phyloP scores from a whole-genome alignment of 352 stramenopile genomes.

The Pythium rhizo-oryzae region DNA sequence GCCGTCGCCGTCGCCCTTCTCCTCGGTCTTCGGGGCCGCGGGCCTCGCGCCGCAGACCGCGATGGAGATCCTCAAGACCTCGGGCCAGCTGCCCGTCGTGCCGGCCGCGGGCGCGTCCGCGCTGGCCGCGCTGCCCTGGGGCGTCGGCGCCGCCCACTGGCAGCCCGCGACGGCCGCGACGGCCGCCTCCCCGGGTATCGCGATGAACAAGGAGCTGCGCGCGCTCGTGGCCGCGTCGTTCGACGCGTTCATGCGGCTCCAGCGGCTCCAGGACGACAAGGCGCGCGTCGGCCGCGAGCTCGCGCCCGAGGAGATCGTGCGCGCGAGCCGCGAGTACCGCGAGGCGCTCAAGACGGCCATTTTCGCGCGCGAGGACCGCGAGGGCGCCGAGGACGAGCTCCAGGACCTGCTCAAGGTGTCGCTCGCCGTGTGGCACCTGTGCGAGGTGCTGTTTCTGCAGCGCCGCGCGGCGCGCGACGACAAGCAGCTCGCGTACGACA shows the following conservation, averaged over 20 bases:
- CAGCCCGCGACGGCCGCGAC: constrained; percentile 2
- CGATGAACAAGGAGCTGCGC: constrained; percentile 59
- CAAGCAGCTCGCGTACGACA: constrained; percentile 63
- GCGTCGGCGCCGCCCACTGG: constrained; percentile 53
- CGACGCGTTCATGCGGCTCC: constrained; percentile 52
- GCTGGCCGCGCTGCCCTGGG: constrained; percentile 47
- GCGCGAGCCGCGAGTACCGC: constrained; percentile 70
- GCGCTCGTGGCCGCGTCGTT: constrained; percentile 61
- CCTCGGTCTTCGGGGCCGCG: constrained; percentile 25
- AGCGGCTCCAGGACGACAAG: constrained; percentile 25
- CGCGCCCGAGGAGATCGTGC: constrained; percentile 38
- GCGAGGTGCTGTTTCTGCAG: constrained; percentile 75
- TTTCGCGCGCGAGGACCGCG: constrained; percentile 61
- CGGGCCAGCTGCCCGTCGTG: constrained; percentile 44
- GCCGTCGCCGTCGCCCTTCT: background rate
- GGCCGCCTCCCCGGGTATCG: constrained; percentile 19
- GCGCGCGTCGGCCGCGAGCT: constrained; percentile 25
- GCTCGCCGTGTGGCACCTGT: constrained; percentile 78
- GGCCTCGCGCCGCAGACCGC: constrained; percentile 27
- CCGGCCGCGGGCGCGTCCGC: constrained; percentile 15
- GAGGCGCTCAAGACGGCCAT: constrained; percentile 70
- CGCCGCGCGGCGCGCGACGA: constrained; percentile 49
- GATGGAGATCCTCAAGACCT: constrained; percentile 52
- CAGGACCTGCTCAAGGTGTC: constrained; percentile 70
- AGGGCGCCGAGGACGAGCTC: constrained; percentile 26